Conservation (phyloP, 2,329 filamentous ascomycete genomes). For the Venturia carpophila region DNA sequence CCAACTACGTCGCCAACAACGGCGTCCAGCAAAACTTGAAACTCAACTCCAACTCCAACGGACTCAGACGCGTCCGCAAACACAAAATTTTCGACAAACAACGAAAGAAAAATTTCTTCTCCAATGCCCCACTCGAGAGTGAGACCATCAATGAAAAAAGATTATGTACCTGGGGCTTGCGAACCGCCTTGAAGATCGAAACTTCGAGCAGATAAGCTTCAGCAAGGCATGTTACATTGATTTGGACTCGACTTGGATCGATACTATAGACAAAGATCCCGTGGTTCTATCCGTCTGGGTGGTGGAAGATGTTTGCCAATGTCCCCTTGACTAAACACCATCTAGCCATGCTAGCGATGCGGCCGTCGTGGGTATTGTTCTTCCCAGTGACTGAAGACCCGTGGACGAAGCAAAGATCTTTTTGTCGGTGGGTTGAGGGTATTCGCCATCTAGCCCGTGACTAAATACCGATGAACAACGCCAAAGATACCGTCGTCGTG, state of each 20-base stretch:
- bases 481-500: no score
- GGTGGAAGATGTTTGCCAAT: no score
- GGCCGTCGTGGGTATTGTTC: background rate
- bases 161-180: background rate
- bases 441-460: no score
- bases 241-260: background rate
- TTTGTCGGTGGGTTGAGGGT: background rate
- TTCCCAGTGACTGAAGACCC: background rate
- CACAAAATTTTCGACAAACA: background rate
- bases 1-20: background rate
- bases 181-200: background rate
- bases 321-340: background rate
- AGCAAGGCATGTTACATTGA: background rate
- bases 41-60: background rate
- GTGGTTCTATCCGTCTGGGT: background rate
- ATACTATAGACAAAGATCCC: background rate
- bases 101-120: background rate
- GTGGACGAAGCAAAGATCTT: background rate
- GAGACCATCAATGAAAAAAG: constrained; percentile 10
- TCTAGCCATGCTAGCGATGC: background rate
- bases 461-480: no score
- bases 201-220: background rate
- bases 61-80: background rate
- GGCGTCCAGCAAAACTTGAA: background rate
- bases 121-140: constrained; percentile 6